Evolutionary conservation across 2,329 filamentous ascomycete genomes (phyloP).

Genomic region (Trichocomaceae sp.): DNA sequence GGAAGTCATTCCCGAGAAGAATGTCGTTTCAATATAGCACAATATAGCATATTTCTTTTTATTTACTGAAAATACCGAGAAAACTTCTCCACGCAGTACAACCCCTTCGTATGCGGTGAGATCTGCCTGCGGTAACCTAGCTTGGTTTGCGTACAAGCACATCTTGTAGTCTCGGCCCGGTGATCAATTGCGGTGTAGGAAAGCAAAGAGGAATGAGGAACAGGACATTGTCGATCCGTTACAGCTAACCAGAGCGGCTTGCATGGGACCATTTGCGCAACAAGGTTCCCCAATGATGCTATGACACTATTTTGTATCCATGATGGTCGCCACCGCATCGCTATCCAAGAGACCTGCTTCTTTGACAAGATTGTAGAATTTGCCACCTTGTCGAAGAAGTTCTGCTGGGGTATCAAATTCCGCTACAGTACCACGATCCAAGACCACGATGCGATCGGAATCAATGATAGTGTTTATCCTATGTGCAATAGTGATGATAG

Average conservation of each 20-base stretch:
- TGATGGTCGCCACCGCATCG: slow-evolving; percentile 28
- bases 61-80: background rate
- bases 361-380: slow-evolving; percentile 85
- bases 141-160: background rate
- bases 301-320: slow-evolving; percentile 8
- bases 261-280: background rate
- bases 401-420: slow-evolving; percentile 86
- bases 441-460: slow-evolving; percentile 82
- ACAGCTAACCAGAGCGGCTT: background rate
- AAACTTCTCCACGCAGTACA: background rate
- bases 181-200: background rate
- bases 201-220: background rate
- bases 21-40: background rate
- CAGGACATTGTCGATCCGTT: background rate
- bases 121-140: background rate
- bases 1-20: background rate
- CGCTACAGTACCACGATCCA: slow-evolving; percentile 81
- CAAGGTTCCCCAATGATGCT: slow-evolving; percentile 6
- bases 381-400: slow-evolving; percentile 66
- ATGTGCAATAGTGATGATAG: slow-evolving; percentile 97
- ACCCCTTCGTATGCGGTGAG: background rate
- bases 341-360: slow-evolving; percentile 69
- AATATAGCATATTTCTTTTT: background rate
- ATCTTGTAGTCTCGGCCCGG: background rate
- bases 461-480: slow-evolving; percentile 95